Evolutionary conservation across 2,329 filamentous ascomycete species (phyloP).

Genomic region (Coniochaeta prunicola): DNA sequence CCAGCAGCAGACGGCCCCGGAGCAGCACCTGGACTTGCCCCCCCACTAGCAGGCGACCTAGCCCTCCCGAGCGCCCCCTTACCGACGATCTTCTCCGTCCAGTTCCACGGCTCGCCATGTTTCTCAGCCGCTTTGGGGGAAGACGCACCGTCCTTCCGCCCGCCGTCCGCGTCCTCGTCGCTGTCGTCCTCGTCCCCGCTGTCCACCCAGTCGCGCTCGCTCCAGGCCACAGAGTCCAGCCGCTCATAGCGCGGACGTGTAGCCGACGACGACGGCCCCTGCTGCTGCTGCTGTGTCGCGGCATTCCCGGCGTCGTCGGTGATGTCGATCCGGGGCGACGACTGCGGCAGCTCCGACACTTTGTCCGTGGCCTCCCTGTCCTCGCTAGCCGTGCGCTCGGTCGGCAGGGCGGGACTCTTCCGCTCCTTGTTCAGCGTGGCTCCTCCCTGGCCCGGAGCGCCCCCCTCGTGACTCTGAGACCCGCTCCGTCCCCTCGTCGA

Average conservation of each 20-base stretch:
- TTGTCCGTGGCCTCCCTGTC: constrained; percentile 34
- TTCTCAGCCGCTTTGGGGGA: constrained; percentile 1
- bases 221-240: constrained; percentile 56
- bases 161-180: constrained; percentile 5
- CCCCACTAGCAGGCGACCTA: not conserved
- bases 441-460: not conserved
- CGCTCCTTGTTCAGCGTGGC: not conserved
- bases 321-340: constrained; percentile 6
- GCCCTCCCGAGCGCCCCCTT: constrained; percentile 12
- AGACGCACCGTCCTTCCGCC: not conserved
- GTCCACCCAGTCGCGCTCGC: constrained; percentile 56
- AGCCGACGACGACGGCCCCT: constrained; percentile 3
- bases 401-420: constrained; percentile 1
- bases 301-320: constrained; percentile 5
- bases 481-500: not conserved
- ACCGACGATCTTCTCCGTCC: constrained; percentile 22
- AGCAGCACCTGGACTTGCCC: not conserved
- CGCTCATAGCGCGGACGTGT: constrained; percentile 21
- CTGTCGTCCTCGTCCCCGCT: constrained; percentile 37
- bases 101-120: constrained; percentile 14
- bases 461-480: not conserved
- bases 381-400: constrained; percentile 20
- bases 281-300: constrained; percentile 12
- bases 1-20: not conserved
- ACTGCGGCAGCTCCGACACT: constrained; percentile 35